Evolutionary conservation across 176 grass and related monocot species (phyloP).

Genomic region (Triticum dicoccoides): DNA sequence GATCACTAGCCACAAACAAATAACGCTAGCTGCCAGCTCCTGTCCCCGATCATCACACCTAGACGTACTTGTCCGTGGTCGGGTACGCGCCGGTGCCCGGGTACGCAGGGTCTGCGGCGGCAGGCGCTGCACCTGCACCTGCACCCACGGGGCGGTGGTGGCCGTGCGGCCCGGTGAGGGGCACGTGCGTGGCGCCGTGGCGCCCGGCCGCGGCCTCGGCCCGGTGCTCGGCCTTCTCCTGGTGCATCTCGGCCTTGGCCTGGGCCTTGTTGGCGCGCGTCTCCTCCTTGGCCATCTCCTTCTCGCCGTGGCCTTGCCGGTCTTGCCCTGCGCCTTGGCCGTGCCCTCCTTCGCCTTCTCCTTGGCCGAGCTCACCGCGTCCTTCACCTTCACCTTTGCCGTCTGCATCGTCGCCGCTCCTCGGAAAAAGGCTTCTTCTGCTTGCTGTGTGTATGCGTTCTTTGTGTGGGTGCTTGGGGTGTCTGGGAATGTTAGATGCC

Average conservation of each 20-base stretch:
- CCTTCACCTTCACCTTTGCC: conserved; percentile 65
- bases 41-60: neutral
- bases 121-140: neutral
- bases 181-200: conserved; percentile 38
- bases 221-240: conserved; percentile 62
- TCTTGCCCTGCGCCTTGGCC: conserved; percentile 54
- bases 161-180: conserved; percentile 32
- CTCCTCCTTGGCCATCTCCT: conserved; percentile 46
- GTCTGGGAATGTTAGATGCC: neutral
- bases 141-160: neutral
- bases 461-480: neutral
- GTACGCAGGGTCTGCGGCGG: conserved; percentile 18
- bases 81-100: conserved; percentile 7
- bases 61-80: conserved; percentile 31
- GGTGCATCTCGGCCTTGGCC: conserved; percentile 55
- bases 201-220: conserved; percentile 20
- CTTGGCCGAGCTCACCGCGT: conserved; percentile 56
- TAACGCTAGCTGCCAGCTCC: neutral
- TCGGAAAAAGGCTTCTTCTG: neutral
- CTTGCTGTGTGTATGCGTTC: neutral
- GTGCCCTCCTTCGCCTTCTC: conserved; percentile 52
- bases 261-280: conserved; percentile 43
- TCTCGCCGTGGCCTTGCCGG: conserved; percentile 44
- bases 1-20: conserved; percentile 3
- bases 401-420: conserved; percentile 36